phyloP scores from a whole-genome alignment of 2,329 filamentous ascomycete genomes.

The Eutypella sp. region DNA sequence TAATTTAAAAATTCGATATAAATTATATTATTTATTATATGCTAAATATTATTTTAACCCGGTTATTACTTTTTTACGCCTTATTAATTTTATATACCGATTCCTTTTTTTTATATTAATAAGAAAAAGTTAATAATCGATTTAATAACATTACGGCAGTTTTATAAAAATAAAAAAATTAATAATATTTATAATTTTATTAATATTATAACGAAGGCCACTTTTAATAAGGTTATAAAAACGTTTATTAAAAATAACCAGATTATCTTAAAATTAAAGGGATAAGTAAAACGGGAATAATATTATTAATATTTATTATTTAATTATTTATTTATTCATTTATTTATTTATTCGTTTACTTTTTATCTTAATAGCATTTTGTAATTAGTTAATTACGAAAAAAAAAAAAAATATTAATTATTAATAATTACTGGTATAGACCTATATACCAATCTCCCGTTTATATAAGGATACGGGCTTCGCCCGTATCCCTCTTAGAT shows the following conservation, averaged over 20 bases:
- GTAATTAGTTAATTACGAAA: too few species aligned
- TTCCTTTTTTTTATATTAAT: too few species aligned
- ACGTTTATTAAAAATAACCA: neutral
- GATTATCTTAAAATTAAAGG: neutral
- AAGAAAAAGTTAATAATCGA: neutral
- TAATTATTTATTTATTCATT: too few species aligned
- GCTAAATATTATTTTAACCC: neutral
- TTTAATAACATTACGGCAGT: neutral
- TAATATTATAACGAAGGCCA: neutral
- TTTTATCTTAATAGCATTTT: too few species aligned
- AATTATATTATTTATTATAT: neutral
- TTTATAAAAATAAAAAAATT: neutral
- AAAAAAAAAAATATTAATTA: too few species aligned
- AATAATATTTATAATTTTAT: neutral
- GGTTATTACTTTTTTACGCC: neutral
- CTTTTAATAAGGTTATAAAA: neutral
- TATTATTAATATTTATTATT: too few species aligned
- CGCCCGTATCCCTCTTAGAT: too few species aligned
- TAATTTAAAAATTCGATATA: neutral
- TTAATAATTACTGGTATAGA: too few species aligned
- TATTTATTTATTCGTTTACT: too few species aligned
- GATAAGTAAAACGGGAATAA: too few species aligned
- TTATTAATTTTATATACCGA: neutral
- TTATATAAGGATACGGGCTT: too few species aligned
- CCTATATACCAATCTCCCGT: too few species aligned